Percentiles rank a stretch among this genome's conserved stretches.
Conservation (phyloP, 257 asterid genomes). For the Primulina eburnea region DNA sequence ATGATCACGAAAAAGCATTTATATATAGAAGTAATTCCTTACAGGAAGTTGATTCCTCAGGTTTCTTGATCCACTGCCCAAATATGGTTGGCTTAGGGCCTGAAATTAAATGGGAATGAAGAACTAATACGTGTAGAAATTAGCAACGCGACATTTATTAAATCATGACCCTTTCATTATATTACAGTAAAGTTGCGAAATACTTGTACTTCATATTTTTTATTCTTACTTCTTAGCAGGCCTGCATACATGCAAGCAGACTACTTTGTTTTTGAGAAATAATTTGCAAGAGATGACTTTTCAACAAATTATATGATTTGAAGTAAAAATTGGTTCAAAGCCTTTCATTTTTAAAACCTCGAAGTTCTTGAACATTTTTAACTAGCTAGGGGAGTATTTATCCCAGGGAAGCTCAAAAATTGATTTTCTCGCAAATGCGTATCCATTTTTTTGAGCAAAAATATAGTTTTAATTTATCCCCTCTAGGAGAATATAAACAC, state of each 20-base stretch:
- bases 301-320: background rate
- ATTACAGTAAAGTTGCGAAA: background rate
- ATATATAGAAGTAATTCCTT: background rate
- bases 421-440: background rate
- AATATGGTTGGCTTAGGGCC: background rate
- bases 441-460: too few species aligned
- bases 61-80: background rate
- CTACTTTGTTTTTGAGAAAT: background rate
- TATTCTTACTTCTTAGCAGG: background rate
- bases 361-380: background rate
- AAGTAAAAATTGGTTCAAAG: background rate
- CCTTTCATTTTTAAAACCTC: background rate
- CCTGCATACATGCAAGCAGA: background rate
- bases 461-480: too few species aligned
- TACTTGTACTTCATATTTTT: background rate
- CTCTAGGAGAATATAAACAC: too few species aligned
- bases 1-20: background rate
- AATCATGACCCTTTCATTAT: background rate
- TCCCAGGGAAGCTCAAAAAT: too few species aligned
- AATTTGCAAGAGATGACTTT: too few species aligned
- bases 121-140: background rate
- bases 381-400: too few species aligned
- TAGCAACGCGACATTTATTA: background rate
- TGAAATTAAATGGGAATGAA: background rate
- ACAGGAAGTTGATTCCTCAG: background rate